Evolutionary conservation across 1,284 basidiomycete species (phyloP).

Genomic region (Tetrapyrgos nigripes): DNA sequence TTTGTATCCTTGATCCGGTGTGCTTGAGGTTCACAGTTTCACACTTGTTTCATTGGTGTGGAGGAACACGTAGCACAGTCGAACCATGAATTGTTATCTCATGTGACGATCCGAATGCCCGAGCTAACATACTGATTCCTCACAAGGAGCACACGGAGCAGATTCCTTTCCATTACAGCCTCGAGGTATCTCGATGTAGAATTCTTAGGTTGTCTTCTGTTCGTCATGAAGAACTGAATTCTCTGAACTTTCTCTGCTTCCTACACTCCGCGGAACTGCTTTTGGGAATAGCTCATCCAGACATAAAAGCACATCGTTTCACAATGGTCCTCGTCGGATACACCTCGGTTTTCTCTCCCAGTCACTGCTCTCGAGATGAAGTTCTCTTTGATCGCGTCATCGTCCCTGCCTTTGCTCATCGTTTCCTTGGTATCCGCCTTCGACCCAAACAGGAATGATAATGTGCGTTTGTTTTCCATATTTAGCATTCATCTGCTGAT

Average conservation of each 20-base stretch:
- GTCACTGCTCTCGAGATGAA: neutral
- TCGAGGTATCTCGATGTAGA: neutral
- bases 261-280: neutral
- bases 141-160: neutral
- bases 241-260: neutral
- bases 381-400: neutral
- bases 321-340: neutral
- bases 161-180: neutral
- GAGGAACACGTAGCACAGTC: too few species aligned
- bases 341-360: neutral
- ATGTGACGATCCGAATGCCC: neutral
- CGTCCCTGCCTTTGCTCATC: neutral
- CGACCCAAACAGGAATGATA: conserved; percentile 38
- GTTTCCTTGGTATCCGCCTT: conserved; percentile 13
- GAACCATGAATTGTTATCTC: neutral
- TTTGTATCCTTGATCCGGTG: too few species aligned
- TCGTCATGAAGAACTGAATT: neutral
- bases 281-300: neutral
- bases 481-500: neutral
- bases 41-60: too few species aligned
- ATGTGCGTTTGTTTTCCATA: conserved; percentile 30
- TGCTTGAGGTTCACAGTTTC: too few species aligned
- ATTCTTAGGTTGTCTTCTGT: neutral
- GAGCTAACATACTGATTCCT: neutral
- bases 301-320: neutral